A percentile compares a stretch with the other conserved stretches of the same genome.
These are phyloP conservation scores for Microdochium bolleyi DNA, from an alignment of 2,329 filamentous ascomycete species.

Conservation along the genomic window DNA sequence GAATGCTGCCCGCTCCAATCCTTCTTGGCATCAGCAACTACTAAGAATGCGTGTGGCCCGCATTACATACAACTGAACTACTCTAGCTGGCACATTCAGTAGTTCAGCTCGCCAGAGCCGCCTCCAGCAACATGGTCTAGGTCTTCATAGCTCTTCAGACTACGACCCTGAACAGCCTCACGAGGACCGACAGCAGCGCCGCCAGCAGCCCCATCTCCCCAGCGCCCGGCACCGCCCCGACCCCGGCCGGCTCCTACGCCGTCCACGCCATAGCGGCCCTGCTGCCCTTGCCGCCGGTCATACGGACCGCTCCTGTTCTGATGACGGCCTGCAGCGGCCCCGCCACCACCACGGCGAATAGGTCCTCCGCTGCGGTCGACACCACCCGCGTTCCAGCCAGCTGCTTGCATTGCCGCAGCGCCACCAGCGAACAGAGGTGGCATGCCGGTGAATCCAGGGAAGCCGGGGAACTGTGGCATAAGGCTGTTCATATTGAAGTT, in stretches of 20 bases:
- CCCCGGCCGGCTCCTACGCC: constrained; percentile 45
- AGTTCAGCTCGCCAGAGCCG: constrained; percentile 81
- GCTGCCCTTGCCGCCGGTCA: constrained; percentile 53
- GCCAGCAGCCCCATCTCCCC: constrained; percentile 67
- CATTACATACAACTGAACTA: too few species aligned
- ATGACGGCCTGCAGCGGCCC: constrained; percentile 43
- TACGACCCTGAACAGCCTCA: constrained; percentile 87
- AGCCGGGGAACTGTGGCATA: constrained; percentile 49
- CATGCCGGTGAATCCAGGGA: constrained; percentile 46
- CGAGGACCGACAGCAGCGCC: constrained; percentile 73
- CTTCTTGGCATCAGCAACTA: too few species aligned
- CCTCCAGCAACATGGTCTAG: constrained; percentile 74
- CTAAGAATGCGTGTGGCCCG: too few species aligned
- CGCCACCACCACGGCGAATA: constrained; percentile 49
- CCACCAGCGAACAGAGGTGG: constrained; percentile 42
- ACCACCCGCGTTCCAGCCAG: constrained; percentile 41
- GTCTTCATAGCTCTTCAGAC: constrained; percentile 95
- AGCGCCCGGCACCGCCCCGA: constrained; percentile 46
- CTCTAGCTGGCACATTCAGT: too few species aligned
- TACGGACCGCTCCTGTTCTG: constrained; percentile 65
- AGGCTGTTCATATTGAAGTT: constrained; percentile 57
- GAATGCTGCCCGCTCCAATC: too few species aligned
- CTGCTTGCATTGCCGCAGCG: constrained; percentile 26
- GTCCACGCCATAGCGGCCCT: constrained; percentile 38
- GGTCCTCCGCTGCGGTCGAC: constrained; percentile 54